phyloP scores from a whole-genome alignment of 441 rosid genomes.

The Aquilaria agallochum region DNA sequence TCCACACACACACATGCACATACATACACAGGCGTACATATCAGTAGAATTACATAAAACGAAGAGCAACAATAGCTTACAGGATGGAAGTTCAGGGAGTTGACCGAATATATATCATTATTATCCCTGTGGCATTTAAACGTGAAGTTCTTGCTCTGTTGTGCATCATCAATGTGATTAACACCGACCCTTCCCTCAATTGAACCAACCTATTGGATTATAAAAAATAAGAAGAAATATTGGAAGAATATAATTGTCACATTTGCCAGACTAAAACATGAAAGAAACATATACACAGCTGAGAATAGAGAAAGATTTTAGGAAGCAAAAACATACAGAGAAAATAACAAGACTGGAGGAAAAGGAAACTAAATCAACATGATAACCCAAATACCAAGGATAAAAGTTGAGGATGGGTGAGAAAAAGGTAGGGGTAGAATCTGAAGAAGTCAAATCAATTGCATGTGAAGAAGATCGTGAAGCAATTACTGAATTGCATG shows the following conservation, averaged over 20 bases:
- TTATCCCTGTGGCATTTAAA: constrained; percentile 94
- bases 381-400: too few relatives aligned
- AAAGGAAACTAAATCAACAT: background rate
- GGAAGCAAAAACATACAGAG: background rate
- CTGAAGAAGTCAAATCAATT: too few relatives aligned
- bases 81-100: constrained; percentile 92
- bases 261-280: too few relatives aligned
- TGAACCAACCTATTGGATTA: constrained; percentile 69
- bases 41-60: constrained; percentile 1
- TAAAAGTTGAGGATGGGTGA: too few relatives aligned
- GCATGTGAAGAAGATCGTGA: too few relatives aligned
- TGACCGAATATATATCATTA: constrained; percentile 83
- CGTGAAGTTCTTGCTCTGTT: constrained; percentile 75
- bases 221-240: background rate
- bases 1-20: background rate
- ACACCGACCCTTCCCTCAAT: constrained; percentile 97
- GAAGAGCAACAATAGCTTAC: constrained; percentile 39
- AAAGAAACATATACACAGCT: too few relatives aligned
- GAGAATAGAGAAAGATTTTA: background rate
- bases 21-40: constrained; percentile 6
- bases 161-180: constrained; percentile 93
- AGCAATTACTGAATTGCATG: too few relatives aligned
- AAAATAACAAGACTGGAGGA: constrained; percentile 5
- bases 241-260: too few relatives aligned
- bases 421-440: too few relatives aligned